Conservation (phyloP, 768 basidiomycete genomes). For the Xanthoconium purpureum region DNA sequence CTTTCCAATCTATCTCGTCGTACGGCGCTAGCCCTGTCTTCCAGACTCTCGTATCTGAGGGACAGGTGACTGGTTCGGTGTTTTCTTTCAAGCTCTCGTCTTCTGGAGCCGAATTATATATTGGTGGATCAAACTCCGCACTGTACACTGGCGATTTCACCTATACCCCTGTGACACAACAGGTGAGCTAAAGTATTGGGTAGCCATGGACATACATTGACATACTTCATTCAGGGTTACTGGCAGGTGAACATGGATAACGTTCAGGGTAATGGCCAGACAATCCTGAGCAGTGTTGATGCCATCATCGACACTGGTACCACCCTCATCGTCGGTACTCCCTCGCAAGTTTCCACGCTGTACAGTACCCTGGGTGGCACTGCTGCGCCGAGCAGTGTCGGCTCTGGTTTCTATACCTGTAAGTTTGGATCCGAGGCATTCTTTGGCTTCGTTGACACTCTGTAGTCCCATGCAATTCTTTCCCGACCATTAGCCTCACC, state of each 20-base stretch:
- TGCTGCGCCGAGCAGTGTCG: slow-evolving; percentile 7
- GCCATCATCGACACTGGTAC: slow-evolving; percentile 22
- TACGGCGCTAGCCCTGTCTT: slow-evolving; percentile 27
- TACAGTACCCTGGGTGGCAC: slow-evolving; percentile 5
- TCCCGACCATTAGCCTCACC: slow-evolving; percentile 30
- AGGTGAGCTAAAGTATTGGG: slow-evolving; percentile 8
- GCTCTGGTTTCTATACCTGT: slow-evolving; percentile 31
- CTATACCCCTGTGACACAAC: slow-evolving; percentile 25
- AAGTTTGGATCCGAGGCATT: not conserved
- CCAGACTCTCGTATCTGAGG: slow-evolving; percentile 22
- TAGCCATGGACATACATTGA: not conserved
- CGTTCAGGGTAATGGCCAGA: not conserved
- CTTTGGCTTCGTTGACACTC: not conserved
- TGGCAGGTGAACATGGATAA: slow-evolving; percentile 12
- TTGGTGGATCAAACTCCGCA: slow-evolving; percentile 40
- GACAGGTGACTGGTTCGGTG: slow-evolving; percentile 14
- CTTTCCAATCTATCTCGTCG: slow-evolving; percentile 25
- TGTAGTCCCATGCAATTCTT: slow-evolving; percentile 28
- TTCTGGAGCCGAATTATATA: slow-evolving; percentile 32
- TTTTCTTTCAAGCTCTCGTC: slow-evolving; percentile 23
- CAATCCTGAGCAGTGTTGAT: not conserved
- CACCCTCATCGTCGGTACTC: not conserved
- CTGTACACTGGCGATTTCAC: slow-evolving; percentile 37
- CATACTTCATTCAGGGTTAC: slow-evolving; percentile 2
- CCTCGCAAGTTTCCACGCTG: not conserved